Evolutionary conservation across 768 basidiomycete genomes (phyloP), one percentile per base, ranked within the genome.

Genomic region (Pleurotus platypus): DNA sequence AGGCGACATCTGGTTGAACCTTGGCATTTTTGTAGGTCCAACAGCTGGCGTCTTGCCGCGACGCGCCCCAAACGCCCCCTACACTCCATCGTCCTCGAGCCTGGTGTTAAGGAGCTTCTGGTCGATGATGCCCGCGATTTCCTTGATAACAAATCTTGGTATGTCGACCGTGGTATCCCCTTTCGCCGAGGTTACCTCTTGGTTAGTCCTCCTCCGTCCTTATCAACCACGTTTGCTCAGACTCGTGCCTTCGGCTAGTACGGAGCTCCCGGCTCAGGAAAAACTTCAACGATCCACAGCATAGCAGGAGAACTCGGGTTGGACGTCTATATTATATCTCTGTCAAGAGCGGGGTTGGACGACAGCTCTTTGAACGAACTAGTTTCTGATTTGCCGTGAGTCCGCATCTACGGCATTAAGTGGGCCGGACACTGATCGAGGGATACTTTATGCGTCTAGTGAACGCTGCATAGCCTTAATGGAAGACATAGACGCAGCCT

Each of bases 401-500:
- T 53, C 15, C n/a, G 20, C n/a, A 45, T 9, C 42, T 6, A 7
- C n/a, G n/a, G 42, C 5, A 8, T 45, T 13, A 45, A 7, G 42
- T 7, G 20, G 42, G 42, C 42, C 20, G 20, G 26, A 89, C 85
- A 18, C 86, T 87, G 8, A 81, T 94, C 37, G 91, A 95, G 24
- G 86, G 89, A 90, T 24, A 83, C 87, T 38, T 91, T 94, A 35
- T 35, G 30, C 30, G 2, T 35, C 1, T 3, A 90, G 92, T 0
- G 73, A 78, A 43, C 69, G 74, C 15, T 85, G 82, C 61, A 79
- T 89, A 48, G 78, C 83, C 13, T 74, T 90, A 16, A 85, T 89
- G 78, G 87, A 89, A 64, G 88, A 89, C 66, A 83, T 89, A 51
- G 88, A 89, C 59, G 86, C 82, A 0, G 83, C 84, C 1, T 85